phyloP scores from a whole-genome alignment of 441 rosid species.

The Bocquillonia castaneifolia region DNA sequence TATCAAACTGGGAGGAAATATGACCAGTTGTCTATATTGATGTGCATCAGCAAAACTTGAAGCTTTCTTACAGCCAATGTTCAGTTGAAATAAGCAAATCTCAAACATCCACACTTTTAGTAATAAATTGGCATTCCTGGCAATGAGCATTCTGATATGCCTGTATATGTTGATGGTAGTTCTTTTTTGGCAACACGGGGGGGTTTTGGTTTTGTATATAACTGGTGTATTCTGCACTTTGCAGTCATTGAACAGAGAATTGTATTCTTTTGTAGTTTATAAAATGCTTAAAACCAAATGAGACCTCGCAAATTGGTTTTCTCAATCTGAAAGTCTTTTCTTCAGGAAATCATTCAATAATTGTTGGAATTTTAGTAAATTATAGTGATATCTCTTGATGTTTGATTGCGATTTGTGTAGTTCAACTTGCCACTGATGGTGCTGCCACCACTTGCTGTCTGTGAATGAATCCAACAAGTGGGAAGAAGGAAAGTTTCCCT shows the following conservation, averaged over 20 bases:
- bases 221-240: background rate
- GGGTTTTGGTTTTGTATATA: background rate
- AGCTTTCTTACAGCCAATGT: constrained; percentile 9
- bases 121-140: constrained; percentile 20
- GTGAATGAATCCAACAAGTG: background rate
- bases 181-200: background rate
- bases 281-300: background rate
- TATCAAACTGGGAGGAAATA: background rate
- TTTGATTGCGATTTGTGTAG: background rate
- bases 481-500: background rate
- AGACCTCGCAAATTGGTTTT: background rate
- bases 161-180: background rate
- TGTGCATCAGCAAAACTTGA: constrained; percentile 5
- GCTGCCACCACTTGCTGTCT: background rate
- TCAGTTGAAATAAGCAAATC: constrained; percentile 7
- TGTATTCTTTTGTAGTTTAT: constrained; percentile 10
- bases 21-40: constrained; percentile 4
- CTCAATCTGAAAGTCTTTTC: background rate
- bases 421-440: constrained; percentile 1
- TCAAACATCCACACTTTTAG: background rate
- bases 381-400: background rate
- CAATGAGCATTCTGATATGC: background rate
- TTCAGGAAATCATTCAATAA: background rate
- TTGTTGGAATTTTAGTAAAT: background rate
- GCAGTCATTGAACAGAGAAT: background rate